Base-by-base conservation (phyloP, 2,329 filamentous ascomycete genomes). In the Aspergillus novofumigatus region DNA sequence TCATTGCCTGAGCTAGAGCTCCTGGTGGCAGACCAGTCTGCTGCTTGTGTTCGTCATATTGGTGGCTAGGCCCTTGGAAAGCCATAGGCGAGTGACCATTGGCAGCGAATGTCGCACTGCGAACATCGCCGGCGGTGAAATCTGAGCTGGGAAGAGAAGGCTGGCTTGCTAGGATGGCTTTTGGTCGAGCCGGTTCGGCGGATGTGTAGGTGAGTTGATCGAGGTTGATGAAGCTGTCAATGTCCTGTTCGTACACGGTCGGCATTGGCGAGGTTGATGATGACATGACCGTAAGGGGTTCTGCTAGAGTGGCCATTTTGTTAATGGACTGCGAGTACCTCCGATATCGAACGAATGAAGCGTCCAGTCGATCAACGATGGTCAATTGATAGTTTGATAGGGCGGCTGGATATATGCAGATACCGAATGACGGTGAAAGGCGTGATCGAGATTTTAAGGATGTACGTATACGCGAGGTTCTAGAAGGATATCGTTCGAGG, bases 31-130 rank as follows among this genome's bases (percentile, higher is more conserved):
- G 86, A 62, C 92, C 92, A 3, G 94, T 97, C 79, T 97, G 92
- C 73, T 99, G 94, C 78, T 91, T 90, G 80, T 97, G 95, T 70
- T 91, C 86, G 69, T 92, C 90, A 80, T 97, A 97, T 76, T 96
- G 91, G 78, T 97, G 92, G 75, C 91, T 96, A 8, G 94, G 93
- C 38, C 86, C 90, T 50, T 86, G 86, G 69, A 92, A 84, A 21
- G 82, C 77, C 62, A 82, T 82, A 60, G 87, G 83, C 26, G 71
- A 72, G 56, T 75, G 73, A 59, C 67, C 69, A 44, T 66, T 73
- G 21, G 71, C 68, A 21, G 69, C 69, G 57, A 75, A 73, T 50
- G 66, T 67, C 55, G 68, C 70, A 61, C 69, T 71, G 47, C 69
- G 67, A 56, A 65, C 64, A 60, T 71, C 68, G 52, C 61, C 63